phyloP scores from a whole-genome alignment of 1,284 basidiomycete genomes.

The Moesziomyces antarcticus region DNA sequence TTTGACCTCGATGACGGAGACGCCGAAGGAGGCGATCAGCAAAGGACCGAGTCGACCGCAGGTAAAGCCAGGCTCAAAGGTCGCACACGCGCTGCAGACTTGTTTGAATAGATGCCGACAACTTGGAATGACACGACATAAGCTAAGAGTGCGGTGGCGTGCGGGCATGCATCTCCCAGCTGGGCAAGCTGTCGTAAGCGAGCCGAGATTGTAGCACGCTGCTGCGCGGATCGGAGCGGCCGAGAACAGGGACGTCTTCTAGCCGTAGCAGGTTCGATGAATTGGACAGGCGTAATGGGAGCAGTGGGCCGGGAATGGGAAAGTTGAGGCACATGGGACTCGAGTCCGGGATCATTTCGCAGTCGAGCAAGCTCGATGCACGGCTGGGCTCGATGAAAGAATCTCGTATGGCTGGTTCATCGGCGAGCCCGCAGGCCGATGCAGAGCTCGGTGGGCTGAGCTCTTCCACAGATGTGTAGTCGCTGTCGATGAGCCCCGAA shows the following conservation, averaged over 20 bases:
- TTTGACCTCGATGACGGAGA: slow-evolving; percentile 71
- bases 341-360: slow-evolving; percentile 1
- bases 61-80: slow-evolving; percentile 5
- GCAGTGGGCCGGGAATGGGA: slow-evolving; percentile 1
- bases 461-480: slow-evolving; percentile 5
- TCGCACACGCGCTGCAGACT: slow-evolving; percentile 23
- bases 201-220: neutral
- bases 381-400: slow-evolving; percentile 20
- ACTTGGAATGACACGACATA: neutral
- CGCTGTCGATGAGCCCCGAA: slow-evolving; percentile 19
- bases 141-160: too few species aligned
- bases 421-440: neutral
- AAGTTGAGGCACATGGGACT: neutral
- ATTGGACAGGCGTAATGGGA: neutral
- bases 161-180: too few species aligned
- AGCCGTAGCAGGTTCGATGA: too few species aligned
- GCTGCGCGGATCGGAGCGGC: neutral
- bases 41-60: neutral
- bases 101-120: slow-evolving; percentile 8
- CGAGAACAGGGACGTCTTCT: too few species aligned
- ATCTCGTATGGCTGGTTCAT: neutral
- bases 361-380: slow-evolving; percentile 25
- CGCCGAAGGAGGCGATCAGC: neutral
- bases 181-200: too few species aligned
- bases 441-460: neutral